These are phyloP conservation scores for Botrytis paeoniae DNA, from an alignment of 2,329 filamentous ascomycete species.

Conservation along the genomic window DNA sequence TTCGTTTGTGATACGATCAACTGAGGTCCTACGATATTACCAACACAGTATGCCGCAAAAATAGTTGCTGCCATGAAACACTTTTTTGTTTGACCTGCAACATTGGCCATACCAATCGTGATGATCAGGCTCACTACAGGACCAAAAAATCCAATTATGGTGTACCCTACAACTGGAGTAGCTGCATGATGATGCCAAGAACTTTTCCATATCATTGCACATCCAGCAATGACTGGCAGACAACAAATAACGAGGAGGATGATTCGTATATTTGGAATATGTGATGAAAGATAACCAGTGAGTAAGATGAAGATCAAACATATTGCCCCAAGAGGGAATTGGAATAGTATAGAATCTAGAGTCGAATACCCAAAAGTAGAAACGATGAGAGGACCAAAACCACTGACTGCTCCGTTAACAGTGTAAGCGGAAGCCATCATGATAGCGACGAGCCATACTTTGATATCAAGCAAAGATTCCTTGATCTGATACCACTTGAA, in stretches of 20 bases:
- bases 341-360: conserved; percentile 65
- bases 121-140: conserved; percentile 64
- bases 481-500: conserved; percentile 58
- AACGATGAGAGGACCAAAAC: conserved; percentile 70
- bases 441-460: conserved; percentile 60
- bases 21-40: conserved; percentile 74
- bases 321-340: conserved; percentile 71
- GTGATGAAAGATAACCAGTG: conserved; percentile 61
- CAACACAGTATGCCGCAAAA: conserved; percentile 72
- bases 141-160: conserved; percentile 40
- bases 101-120: conserved; percentile 60
- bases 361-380: conserved; percentile 66
- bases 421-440: conserved; percentile 72
- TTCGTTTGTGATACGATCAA: conserved; percentile 66
- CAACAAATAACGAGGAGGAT: conserved; percentile 63
- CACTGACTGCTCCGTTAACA: conserved; percentile 67
- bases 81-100: conserved; percentile 75
- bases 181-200: conserved; percentile 62
- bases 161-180: conserved; percentile 55
- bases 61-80: conserved; percentile 71
- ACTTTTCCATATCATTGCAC: conserved; percentile 70
- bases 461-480: conserved; percentile 57
- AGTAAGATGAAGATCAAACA: conserved; percentile 64
- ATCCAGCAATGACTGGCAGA: conserved; percentile 71
- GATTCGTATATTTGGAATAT: conserved; percentile 61